Base-by-base conservation (phyloP, 495 filamentous ascomycete genomes). In the Hypoxylon lenormandii region DNA sequence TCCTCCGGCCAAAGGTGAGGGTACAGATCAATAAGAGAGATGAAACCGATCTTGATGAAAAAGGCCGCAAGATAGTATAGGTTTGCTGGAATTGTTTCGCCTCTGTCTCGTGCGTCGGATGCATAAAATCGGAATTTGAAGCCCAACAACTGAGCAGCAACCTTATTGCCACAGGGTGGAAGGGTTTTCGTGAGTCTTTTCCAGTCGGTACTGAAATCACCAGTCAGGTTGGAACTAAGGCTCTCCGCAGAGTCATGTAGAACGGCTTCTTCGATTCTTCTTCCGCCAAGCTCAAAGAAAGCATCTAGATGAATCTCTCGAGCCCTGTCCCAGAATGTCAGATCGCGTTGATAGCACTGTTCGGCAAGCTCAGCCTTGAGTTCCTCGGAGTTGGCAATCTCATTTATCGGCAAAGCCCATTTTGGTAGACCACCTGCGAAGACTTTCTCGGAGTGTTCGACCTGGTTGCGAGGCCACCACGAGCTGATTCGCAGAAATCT, bases 51-150 rank as follows among this genome's bases (percentile, higher is more conserved):
- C 77, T 98, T 98, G 79, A 99, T 97, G 38, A 99, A 86, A 22
- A 98, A 81, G 0, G 96, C 92, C 1, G 92, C 88, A 5, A 98
- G 87, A 63, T 93, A 94, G 47, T 97, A 91, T 11, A 99, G 84
- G 71, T 98, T 98, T 45, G 93, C 89, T 0, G 96, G 94, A 4
- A 97, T 81, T 10, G 84, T 79, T 67, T 96, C 93, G 3, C 78
- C 74, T n/a, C 69, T 50, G 5, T 85, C 84, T 33, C 92, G 86
- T 30, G 91, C 92, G 6, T 86, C 81, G 5, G 90, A 91, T 26
- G 87, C 84, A 73, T 99, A 99, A 79, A 97, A 97, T 26, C 92
- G 91, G 47, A 99, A 86, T 76, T 99, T 99, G 84, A 99, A 98
- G 6, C 96, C 96, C 22, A 99, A 87, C 23, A 99, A 84, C 74